These are phyloP conservation scores for Colletotrichum sp. DNA, from an alignment of 2,329 filamentous ascomycete species.

Conservation along the genomic window DNA sequence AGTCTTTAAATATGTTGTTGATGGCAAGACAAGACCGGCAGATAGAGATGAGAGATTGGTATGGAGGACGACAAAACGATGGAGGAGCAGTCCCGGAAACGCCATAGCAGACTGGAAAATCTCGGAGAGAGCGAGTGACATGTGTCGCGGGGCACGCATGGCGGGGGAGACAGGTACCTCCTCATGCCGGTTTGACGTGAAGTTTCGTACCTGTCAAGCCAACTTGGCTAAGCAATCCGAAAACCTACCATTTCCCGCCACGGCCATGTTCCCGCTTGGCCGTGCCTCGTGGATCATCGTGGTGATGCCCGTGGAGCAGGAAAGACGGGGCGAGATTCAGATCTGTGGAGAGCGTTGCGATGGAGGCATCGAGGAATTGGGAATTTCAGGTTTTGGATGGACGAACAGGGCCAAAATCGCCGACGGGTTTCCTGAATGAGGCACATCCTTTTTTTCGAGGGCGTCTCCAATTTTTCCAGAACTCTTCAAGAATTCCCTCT, in stretches of 20 bases:
- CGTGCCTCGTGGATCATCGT: neutral
- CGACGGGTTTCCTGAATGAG: neutral
- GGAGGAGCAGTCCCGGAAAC: neutral
- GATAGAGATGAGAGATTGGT: neutral
- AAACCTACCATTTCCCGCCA: neutral
- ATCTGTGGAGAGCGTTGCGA: conserved; percentile 19
- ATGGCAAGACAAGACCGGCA: conserved; percentile 2
- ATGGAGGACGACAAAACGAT: neutral
- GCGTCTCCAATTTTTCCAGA: neutral
- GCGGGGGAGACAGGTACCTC: neutral
- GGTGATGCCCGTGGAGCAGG: conserved; percentile 6
- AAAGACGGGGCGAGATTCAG: conserved; percentile 19
- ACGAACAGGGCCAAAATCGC: neutral
- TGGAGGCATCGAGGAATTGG: neutral
- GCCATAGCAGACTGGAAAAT: neutral
- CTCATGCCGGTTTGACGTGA: neutral
- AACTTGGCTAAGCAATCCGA: conserved; percentile 16
- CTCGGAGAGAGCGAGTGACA: conserved; percentile 5
- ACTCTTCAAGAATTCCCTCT: neutral
- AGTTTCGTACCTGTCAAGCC: neutral
- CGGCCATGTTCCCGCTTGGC: neutral
- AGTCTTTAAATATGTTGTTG: conserved; percentile 19
- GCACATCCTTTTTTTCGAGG: neutral
- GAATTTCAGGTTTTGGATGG: conserved; percentile 14
- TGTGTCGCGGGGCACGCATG: neutral